Conservation (phyloP, 495 filamentous ascomycete species). For the Alectoria sarmentosa region DNA sequence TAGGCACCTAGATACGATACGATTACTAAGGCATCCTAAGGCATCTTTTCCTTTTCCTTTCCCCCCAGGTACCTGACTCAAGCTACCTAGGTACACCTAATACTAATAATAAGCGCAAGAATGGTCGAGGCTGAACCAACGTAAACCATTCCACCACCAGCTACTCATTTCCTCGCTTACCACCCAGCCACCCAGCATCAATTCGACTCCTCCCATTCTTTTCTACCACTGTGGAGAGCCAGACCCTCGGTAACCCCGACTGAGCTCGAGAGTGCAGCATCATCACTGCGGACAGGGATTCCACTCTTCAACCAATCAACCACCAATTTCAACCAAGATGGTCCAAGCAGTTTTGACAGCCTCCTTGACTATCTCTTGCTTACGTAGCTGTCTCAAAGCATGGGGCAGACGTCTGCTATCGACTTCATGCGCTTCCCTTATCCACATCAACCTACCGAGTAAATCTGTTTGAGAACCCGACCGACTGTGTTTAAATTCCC, state of each 20-base stretch:
- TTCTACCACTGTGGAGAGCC: not conserved
- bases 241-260: not conserved
- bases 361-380: not conserved
- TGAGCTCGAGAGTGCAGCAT: not conserved
- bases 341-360: not conserved
- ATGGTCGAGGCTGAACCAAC: not conserved
- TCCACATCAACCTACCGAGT: not conserved
- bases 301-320: not conserved
- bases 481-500: not conserved
- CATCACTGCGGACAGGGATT: not conserved
- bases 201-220: too few relatives aligned
- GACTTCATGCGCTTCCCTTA: not conserved
- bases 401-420: not conserved
- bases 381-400: not conserved
- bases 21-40: too few relatives aligned
- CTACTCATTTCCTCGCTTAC: not conserved
- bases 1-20: too few relatives aligned
- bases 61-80: too few relatives aligned
- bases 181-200: not conserved
- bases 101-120: too few relatives aligned
- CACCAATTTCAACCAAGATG: not conserved
- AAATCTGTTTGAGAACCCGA: not conserved
- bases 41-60: too few relatives aligned
- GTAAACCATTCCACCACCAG: not conserved
- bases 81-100: too few relatives aligned